Percentiles rank a stretch among this genome's conserved stretches.
These are phyloP conservation scores for Eucalyptus sp. DNA, from an alignment of 345 rosid genomes.

Conservation along the genomic window DNA sequence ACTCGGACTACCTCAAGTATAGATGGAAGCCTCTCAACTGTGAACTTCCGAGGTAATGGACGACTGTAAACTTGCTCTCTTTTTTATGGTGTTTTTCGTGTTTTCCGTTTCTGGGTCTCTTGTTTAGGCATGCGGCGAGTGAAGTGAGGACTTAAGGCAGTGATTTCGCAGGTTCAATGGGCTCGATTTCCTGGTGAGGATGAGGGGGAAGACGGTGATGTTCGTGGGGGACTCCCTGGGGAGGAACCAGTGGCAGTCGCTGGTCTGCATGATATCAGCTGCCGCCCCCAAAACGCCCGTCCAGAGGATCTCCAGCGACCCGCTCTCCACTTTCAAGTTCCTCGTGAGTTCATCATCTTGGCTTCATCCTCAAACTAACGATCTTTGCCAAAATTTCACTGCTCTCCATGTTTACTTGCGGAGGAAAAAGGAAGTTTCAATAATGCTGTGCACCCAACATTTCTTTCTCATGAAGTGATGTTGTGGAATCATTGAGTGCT, in stretches of 20 bases:
- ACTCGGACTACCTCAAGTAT: conserved; percentile 5
- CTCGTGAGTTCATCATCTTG: conserved; percentile 13
- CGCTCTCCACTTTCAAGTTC: conserved; percentile 73
- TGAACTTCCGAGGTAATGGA: conserved; percentile 1
- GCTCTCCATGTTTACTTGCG: neutral
- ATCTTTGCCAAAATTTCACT: neutral
- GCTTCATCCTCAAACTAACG: neutral
- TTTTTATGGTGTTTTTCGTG: neutral
- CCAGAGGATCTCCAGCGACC: conserved; percentile 39
- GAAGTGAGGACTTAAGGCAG: neutral
- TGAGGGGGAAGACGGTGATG: conserved; percentile 72
- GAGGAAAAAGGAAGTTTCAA: neutral
- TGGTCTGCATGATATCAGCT: conserved; percentile 69
- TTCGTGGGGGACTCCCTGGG: conserved; percentile 96
- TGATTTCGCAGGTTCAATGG: conserved; percentile 49
- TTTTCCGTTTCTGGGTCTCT: neutral
- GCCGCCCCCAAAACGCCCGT: conserved; percentile 36
- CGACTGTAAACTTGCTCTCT: neutral
- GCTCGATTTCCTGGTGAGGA: conserved; percentile 42
- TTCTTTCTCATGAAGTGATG: neutral
- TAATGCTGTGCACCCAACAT: neutral
- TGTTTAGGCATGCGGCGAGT: neutral
- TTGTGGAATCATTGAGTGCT: neutral
- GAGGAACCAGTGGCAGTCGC: conserved; percentile 84
- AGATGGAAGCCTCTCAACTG: conserved; percentile 4